Percentiles rank a stretch among this genome's conserved stretches.
Evolutionary conservation across 306 rosid species (phyloP).

Genomic region (Delonix regia): DNA sequence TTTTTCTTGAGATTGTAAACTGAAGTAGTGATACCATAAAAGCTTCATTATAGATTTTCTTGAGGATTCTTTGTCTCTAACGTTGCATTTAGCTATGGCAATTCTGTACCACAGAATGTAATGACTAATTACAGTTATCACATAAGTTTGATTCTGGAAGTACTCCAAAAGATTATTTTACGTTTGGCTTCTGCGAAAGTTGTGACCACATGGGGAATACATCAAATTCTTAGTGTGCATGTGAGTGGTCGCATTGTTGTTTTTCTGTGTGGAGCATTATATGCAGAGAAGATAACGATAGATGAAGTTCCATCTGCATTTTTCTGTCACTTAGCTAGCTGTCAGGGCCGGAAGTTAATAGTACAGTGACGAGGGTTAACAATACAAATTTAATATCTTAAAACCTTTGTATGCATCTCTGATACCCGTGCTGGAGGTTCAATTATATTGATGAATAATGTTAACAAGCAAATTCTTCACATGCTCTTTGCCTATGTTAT

Average conservation of each 20-base stretch:
- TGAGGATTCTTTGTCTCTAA: slow-evolving; percentile 29
- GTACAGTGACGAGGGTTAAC: too few species aligned
- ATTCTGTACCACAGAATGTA: slow-evolving; percentile 41
- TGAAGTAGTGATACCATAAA: background rate
- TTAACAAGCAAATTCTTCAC: slow-evolving; percentile 21
- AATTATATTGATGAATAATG: slow-evolving; percentile 24
- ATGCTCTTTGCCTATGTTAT: slow-evolving; percentile 22
- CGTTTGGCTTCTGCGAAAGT: slow-evolving; percentile 28
- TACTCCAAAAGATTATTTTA: slow-evolving; percentile 3
- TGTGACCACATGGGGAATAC: slow-evolving; percentile 62
- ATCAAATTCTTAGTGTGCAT: slow-evolving; percentile 41
- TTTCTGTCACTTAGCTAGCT: too few species aligned
- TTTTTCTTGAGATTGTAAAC: slow-evolving; percentile 50
- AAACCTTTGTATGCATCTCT: too few species aligned
- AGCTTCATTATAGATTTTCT: slow-evolving; percentile 31
- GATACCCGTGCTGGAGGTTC: too few species aligned
- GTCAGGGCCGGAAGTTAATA: too few species aligned
- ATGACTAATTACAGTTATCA: slow-evolving; percentile 44
- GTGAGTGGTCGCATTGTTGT: slow-evolving; percentile 50
- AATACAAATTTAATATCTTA: too few species aligned
- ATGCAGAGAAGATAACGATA: slow-evolving; percentile 57
- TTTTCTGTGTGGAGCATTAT: slow-evolving; percentile 30
- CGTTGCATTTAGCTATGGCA: slow-evolving; percentile 37
- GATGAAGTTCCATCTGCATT: too few species aligned
- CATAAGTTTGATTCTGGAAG: slow-evolving; percentile 34